phyloP scores from a whole-genome alignment of 129 eudicot species.

The Logfia minima region DNA sequence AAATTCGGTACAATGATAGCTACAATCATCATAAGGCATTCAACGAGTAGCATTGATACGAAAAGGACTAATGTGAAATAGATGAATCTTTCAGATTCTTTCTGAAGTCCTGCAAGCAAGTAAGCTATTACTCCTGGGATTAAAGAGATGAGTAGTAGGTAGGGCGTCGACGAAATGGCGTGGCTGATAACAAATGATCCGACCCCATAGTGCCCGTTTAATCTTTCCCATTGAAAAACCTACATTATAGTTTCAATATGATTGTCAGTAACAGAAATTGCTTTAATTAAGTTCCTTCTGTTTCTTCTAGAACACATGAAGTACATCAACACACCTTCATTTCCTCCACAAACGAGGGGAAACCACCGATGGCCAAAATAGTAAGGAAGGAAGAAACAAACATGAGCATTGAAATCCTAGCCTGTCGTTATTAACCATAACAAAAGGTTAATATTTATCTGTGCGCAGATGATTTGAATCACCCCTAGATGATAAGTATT shows the following conservation, averaged over 20 bases:
- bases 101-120: slow-evolving; percentile 46
- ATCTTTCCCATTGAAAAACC: slow-evolving; percentile 58
- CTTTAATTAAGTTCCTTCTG: not conserved
- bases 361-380: slow-evolving; percentile 77
- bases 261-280: not conserved
- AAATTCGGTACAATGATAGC: slow-evolving; percentile 67
- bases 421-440: slow-evolving; percentile 37
- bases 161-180: slow-evolving; percentile 56
- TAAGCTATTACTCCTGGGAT: slow-evolving; percentile 54
- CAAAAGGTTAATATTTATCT: not conserved
- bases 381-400: slow-evolving; percentile 68
- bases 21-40: slow-evolving; percentile 68
- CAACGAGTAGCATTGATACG: slow-evolving; percentile 49
- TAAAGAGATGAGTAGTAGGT: slow-evolving; percentile 42
- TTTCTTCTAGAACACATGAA: not conserved
- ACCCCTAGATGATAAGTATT: not conserved
- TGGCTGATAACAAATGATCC: slow-evolving; percentile 53
- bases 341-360: slow-evolving; percentile 89
- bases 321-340: slow-evolving; percentile 52
- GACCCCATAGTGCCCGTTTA: slow-evolving; percentile 64
- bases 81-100: slow-evolving; percentile 38
- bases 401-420: slow-evolving; percentile 64
- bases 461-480: no score
- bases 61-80: slow-evolving; percentile 50
- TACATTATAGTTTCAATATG: not conserved